phyloP scores from a whole-genome alignment of 352 stramenopile species.

The Globisporangium paddicum region DNA sequence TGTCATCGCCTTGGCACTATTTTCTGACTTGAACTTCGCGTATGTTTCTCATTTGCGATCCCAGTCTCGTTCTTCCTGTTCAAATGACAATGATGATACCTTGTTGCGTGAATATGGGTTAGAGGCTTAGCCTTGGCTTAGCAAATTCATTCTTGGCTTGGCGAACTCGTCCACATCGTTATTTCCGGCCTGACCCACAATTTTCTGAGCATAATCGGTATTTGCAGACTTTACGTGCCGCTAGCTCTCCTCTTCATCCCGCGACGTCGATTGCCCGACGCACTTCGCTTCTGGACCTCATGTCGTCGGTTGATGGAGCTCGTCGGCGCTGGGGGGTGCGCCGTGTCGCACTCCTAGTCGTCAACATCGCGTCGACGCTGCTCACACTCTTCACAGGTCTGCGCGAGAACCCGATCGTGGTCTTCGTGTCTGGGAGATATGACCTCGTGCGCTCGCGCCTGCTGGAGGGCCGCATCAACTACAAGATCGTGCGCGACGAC shows the following conservation, averaged over 20 bases:
- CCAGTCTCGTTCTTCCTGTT: too few relatives aligned
- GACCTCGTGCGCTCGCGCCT: constrained; percentile 22
- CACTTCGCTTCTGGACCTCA: neutral
- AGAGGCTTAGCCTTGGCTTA: too few relatives aligned
- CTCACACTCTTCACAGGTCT: constrained; percentile 29
- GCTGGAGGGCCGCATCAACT: constrained; percentile 22
- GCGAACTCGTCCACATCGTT: too few relatives aligned
- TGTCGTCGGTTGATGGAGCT: neutral
- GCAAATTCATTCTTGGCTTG: too few relatives aligned
- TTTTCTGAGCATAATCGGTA: too few relatives aligned
- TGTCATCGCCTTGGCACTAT: too few relatives aligned
- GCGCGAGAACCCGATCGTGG: constrained; percentile 28
- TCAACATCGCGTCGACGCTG: constrained; percentile 22
- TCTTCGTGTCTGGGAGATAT: constrained; percentile 18
- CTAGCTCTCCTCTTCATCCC: neutral
- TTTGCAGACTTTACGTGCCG: neutral
- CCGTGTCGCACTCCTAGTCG: neutral
- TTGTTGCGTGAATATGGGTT: too few relatives aligned
- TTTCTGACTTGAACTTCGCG: too few relatives aligned
- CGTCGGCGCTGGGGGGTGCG: neutral
- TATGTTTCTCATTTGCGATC: too few relatives aligned
- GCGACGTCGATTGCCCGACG: neutral
- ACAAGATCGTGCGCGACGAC: constrained; percentile 19
- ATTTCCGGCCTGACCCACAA: too few relatives aligned
- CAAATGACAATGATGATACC: too few relatives aligned